Conservation (phyloP, 345 rosid genomes). For the Salix koriyanagi region DNA sequence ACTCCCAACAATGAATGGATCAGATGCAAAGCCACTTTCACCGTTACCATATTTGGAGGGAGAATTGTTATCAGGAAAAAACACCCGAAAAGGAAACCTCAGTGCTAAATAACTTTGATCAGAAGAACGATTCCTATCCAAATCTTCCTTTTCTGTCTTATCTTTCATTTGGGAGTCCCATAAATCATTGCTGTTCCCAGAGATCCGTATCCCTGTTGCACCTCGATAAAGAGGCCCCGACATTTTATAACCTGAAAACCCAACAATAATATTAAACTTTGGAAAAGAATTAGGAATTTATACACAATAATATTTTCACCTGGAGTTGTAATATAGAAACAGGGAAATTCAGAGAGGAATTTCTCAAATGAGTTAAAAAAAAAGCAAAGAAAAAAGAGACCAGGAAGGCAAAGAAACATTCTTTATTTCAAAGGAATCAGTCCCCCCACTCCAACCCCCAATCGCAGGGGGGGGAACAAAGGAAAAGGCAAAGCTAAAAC, state of each 20-base stretch:
- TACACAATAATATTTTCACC: background rate
- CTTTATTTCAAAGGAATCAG: too few species aligned
- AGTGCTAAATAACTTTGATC: constrained; percentile 39
- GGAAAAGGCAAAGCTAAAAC: background rate
- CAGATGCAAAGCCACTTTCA: constrained; percentile 63
- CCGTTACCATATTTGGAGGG: constrained; percentile 49
- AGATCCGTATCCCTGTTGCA: constrained; percentile 52
- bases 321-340: background rate
- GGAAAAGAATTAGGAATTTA: background rate
- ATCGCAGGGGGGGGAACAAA: background rate
- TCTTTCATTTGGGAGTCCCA: constrained; percentile 77
- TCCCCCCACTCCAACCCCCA: background rate
- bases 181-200: constrained; percentile 54
- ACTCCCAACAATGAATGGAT: constrained; percentile 39
- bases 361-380: background rate
- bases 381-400: background rate
- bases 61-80: constrained; percentile 44
- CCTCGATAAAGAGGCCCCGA: constrained; percentile 82
- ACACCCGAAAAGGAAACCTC: constrained; percentile 57
- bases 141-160: constrained; percentile 64
- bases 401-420: background rate
- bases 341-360: background rate
- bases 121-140: constrained; percentile 50
- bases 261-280: background rate
- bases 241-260: constrained; percentile 50